phyloP scores from a whole-genome alignment of 352 stramenopile species.

The Stephanocyclus meneghinianus region DNA sequence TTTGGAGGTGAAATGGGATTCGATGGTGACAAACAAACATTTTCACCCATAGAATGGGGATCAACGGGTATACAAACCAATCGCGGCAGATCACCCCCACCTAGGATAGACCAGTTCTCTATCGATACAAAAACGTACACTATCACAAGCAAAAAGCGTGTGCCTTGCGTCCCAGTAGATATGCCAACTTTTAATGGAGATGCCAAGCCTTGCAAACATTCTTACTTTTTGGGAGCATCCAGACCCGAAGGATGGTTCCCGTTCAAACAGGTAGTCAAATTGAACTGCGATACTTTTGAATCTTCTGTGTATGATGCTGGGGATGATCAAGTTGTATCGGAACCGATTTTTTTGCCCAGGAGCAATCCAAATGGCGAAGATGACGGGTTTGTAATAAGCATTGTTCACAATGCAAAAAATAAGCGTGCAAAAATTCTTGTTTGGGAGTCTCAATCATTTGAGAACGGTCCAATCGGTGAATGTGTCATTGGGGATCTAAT shows the following conservation, averaged over 20 bases:
- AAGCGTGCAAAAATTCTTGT: slow-evolving; percentile 3
- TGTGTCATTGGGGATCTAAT: slow-evolving; percentile 6
- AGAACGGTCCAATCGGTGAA: slow-evolving; percentile 13
- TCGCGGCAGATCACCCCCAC: slow-evolving; percentile 2
- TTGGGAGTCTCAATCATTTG: slow-evolving; percentile 15
- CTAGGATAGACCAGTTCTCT: slow-evolving; percentile 5
- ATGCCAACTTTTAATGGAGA: slow-evolving; percentile 14
- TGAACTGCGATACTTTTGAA: slow-evolving; percentile 17
- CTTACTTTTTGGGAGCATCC: slow-evolving; percentile 14
- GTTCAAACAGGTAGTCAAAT: slow-evolving; percentile 12
- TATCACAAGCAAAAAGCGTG: slow-evolving; percentile 12
- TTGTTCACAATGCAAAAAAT: slow-evolving; percentile 5
- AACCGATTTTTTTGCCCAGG: slow-evolving; percentile 6
- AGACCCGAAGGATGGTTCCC: slow-evolving; percentile 13
- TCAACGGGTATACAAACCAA: slow-evolving; percentile 10
- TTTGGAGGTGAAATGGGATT: slow-evolving; percentile 25
- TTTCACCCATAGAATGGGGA: slow-evolving; percentile 18
- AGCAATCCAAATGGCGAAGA: slow-evolving; percentile 8
- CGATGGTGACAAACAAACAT: slow-evolving; percentile 14
- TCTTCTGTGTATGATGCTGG: slow-evolving; percentile 14
- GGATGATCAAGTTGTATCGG: slow-evolving; percentile 16
- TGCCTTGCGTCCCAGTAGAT: slow-evolving; percentile 11
- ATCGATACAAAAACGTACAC: slow-evolving; percentile 19
- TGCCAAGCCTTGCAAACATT: slow-evolving; percentile 13
- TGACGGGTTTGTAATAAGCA: slow-evolving; percentile 14